phyloP scores from a whole-genome alignment of 2,329 filamentous ascomycete species.

The Hymenoscyphus linearis region DNA sequence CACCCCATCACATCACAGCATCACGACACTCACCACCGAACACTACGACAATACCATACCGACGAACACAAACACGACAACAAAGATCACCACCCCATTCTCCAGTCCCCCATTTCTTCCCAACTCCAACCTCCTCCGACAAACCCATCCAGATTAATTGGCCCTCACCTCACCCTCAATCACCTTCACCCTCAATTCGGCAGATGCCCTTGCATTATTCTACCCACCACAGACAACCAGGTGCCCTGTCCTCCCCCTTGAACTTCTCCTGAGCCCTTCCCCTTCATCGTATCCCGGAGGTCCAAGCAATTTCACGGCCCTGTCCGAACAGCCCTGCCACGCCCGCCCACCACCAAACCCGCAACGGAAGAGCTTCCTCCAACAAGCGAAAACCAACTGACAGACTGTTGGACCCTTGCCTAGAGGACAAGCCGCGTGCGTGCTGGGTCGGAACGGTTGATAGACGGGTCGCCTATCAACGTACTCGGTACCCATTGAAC shows the following conservation, averaged over 20 bases:
- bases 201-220: constrained; percentile 17
- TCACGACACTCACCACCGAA: background rate
- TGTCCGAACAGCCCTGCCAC: constrained; percentile 5
- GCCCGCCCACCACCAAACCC: background rate
- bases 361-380: background rate
- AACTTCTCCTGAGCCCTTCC: background rate
- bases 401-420: background rate
- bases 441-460: background rate
- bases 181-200: constrained; percentile 11
- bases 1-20: background rate
- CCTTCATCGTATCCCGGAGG: constrained; percentile 10
- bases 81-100: background rate
- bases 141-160: background rate
- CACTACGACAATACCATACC: too few species aligned
- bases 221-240: background rate
- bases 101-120: too few species aligned
- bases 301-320: constrained; percentile 14
- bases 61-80: background rate
- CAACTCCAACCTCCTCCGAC: background rate
- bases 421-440: background rate
- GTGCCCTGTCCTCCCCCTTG: background rate
- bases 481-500: background rate
- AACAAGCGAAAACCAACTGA: constrained; percentile 1
- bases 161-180: constrained; percentile 1
- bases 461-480: background rate